Evolutionary conservation across 371 early-diverging fungal species (phyloP).

Genomic region (Mucor ambiguus): DNA sequence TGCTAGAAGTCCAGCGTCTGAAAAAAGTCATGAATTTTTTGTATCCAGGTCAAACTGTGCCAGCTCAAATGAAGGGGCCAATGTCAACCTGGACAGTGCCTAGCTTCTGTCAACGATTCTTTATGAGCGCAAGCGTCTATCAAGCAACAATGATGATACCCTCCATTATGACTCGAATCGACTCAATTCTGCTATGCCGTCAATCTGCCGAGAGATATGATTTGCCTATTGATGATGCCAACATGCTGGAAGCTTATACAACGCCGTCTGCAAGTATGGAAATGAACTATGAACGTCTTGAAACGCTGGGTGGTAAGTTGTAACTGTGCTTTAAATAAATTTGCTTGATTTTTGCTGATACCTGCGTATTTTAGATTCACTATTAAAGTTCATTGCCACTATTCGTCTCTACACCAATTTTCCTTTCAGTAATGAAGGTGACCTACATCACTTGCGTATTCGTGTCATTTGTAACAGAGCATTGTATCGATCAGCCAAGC

Average conservation of each 20-base stretch:
- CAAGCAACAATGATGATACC: conserved; percentile 62
- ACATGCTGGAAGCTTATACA: conserved; percentile 77
- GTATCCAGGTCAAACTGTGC: conserved; percentile 31
- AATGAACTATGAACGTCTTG: conserved; percentile 92
- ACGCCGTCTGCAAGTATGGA: conserved; percentile 69
- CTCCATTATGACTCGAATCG: conserved; percentile 70
- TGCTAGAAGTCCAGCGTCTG: conserved; percentile 49
- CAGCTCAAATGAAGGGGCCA: conserved; percentile 28
- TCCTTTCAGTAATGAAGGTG: conserved; percentile 83
- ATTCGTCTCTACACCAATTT: conserved; percentile 78
- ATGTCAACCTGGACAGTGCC: conserved; percentile 55
- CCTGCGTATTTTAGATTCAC: conserved; percentile 76
- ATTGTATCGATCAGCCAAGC: conserved; percentile 61
- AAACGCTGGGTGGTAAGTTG: conserved; percentile 78
- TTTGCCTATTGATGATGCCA: conserved; percentile 38
- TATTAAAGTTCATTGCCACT: conserved; percentile 86
- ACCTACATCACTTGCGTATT: conserved; percentile 72
- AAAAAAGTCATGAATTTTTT: conserved; percentile 57
- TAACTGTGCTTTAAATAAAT: not conserved
- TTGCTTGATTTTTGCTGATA: too few relatives aligned
- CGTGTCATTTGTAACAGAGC: conserved; percentile 78
- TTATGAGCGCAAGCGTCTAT: conserved; percentile 58
- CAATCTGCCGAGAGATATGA: conserved; percentile 57
- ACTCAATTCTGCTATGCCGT: conserved; percentile 59
- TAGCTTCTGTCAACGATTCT: conserved; percentile 52